Evolutionary conservation across 768 basidiomycete species (phyloP), one percentile per base, ranked within the genome.

Genomic region (Serendipita sp.): DNA sequence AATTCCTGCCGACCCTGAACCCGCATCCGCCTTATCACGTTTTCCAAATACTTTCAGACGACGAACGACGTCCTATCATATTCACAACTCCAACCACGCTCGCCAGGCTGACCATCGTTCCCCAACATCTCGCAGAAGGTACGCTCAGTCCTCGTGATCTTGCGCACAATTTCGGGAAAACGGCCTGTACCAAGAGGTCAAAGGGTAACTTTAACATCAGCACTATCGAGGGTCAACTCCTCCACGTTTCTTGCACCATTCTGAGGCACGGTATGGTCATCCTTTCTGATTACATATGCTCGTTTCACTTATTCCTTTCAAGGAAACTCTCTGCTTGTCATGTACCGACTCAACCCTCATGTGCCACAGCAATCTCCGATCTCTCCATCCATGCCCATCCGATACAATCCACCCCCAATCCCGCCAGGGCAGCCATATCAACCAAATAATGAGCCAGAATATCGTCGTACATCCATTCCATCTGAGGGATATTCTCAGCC

Each of bases 11-110:
- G 30, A 23, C 56, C 56, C 36, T 60, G 56, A 38, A 60, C 30
- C 36, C 56, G n/a, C 16, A 35, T 18, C 56, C 56, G 16, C 56
- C 56, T 60, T 60, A 60, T 60, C 56, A 60, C 35, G 56, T 60
- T 11, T 60, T 60, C 35, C 56, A 60, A 36, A 60, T 60, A 3
- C 36, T 60, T 34, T n/a, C 23, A 11, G 56, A 60, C 34, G 56
- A 60, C 4, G 28, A 35, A 28, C 28, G 56, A 4, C 34, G 10
- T 36, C 23, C 35, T 10, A 60, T 60, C 28, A 28, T 60, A 8
- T 34, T n/a, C 36, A 60, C 56, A 4, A 32, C 56, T n/a, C 23
- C 56, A 8, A 60, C 56, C 28, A 32, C 35, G 23, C 28, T 35
- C 36, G 56, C 28, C 16, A n/a, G 56, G n/a, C 28, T 60, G 28